These are phyloP conservation scores for Cutaneotrichosporon spelunceum DNA, from an alignment of 1,284 basidiomycete species.

Conservation along the genomic window DNA sequence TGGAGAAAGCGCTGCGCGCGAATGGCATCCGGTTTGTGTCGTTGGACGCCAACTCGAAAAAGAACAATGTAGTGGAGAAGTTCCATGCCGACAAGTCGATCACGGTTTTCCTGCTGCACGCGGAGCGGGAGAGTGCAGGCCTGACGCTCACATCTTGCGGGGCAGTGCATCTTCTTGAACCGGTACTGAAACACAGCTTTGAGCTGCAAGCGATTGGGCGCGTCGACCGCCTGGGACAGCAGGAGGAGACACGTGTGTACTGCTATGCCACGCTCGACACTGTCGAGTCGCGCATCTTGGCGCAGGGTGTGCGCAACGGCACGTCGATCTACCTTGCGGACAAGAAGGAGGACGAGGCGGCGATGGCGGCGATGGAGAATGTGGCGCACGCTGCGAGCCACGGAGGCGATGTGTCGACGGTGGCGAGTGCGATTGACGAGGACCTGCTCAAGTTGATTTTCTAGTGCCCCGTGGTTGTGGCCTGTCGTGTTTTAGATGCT, in stretches of 20 bases:
- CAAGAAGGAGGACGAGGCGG: constrained; percentile 28
- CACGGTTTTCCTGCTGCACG: constrained; percentile 49
- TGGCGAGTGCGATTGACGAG: constrained; percentile 30
- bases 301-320: constrained; percentile 46
- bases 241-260: constrained; percentile 46
- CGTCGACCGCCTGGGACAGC: constrained; percentile 37
- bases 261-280: constrained; percentile 50
- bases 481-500: neutral
- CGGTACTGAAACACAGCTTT: constrained; percentile 49
- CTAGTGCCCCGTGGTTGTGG: constrained; percentile 8
- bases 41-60: constrained; percentile 33
- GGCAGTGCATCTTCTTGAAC: constrained; percentile 52
- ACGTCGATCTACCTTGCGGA: constrained; percentile 47
- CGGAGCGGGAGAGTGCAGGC: constrained; percentile 48
- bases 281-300: constrained; percentile 47
- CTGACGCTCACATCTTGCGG: constrained; percentile 48
- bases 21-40: constrained; percentile 44
- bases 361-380: constrained; percentile 35
- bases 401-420: constrained; percentile 39
- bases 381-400: constrained; percentile 43
- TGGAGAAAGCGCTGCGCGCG: constrained; percentile 38
- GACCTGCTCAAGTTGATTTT: constrained; percentile 36
- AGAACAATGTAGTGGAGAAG: constrained; percentile 40
- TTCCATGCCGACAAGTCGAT: constrained; percentile 45
- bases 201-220: constrained; percentile 46